Conservation (phyloP, 176 grass and related monocot species). For the Lolium perenne region DNA sequence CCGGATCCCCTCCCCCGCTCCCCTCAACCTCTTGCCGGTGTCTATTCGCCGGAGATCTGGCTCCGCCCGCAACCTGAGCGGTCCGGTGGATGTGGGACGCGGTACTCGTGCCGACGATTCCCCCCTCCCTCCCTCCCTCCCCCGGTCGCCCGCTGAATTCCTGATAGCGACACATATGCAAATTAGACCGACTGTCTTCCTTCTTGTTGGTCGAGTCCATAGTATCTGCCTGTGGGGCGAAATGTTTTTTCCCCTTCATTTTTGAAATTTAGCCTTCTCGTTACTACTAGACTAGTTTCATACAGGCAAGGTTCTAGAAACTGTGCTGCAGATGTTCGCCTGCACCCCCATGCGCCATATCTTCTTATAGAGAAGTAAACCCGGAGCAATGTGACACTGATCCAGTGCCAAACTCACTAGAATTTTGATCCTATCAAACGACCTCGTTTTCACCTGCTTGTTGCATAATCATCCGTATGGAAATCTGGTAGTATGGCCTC, state of each 20-base stretch:
- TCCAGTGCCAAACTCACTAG: not conserved
- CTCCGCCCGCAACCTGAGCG: too few species aligned
- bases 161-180: not conserved
- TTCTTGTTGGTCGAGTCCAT: not conserved
- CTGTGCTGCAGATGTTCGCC: not conserved
- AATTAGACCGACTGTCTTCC: not conserved
- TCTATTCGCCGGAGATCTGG: slow-evolving; percentile 25
- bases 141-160: not conserved
- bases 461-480: not conserved
- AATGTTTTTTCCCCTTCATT: not conserved
- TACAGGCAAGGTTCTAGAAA: not conserved
- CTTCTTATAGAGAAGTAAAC: not conserved
- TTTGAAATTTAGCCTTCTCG: not conserved
- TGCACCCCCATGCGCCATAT: not conserved
- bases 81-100: not conserved
- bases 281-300: not conserved
- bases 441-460: not conserved
- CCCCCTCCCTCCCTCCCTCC: not conserved
- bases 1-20: not conserved
- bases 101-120: not conserved
- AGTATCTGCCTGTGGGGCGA: not conserved
- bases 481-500: not conserved
- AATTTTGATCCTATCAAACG: slow-evolving; percentile 1
- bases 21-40: not conserved
- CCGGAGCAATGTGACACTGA: slow-evolving; percentile 32